phyloP scores from a whole-genome alignment of 805 yeast species.

The Nakazawaea siamensis region DNA sequence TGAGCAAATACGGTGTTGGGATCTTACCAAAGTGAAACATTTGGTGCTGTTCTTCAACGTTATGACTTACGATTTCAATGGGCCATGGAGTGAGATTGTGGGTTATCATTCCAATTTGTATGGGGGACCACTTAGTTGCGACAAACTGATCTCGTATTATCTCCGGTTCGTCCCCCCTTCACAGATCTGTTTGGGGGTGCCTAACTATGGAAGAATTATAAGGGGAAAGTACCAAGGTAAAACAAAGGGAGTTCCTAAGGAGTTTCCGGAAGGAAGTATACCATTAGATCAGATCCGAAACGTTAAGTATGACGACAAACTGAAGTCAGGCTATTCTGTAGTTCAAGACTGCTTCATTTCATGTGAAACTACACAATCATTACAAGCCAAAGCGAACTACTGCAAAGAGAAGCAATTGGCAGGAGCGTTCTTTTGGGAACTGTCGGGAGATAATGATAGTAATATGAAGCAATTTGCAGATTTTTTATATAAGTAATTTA shows the following conservation, averaged over 20 bases:
- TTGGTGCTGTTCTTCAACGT: slow-evolving; percentile 62
- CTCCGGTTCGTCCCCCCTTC: slow-evolving; percentile 30
- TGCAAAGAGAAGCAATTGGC: slow-evolving; percentile 36
- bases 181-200: slow-evolving; percentile 68
- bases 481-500: slow-evolving; percentile 3
- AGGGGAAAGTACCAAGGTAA: slow-evolving; percentile 16
- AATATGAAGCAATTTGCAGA: no score
- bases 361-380: no score
- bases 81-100: slow-evolving; percentile 53
- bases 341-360: no score
- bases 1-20: slow-evolving; percentile 28
- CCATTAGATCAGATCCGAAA: not conserved
- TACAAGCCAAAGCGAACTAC: slow-evolving; percentile 43
- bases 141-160: slow-evolving; percentile 37
- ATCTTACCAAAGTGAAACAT: slow-evolving; percentile 42
- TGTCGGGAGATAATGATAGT: slow-evolving; percentile 67
- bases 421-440: slow-evolving; percentile 89
- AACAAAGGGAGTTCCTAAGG: slow-evolving; percentile 31
- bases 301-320: no score
- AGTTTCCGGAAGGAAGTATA: slow-evolving; percentile 26
- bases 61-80: slow-evolving; percentile 79
- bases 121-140: slow-evolving; percentile 21
- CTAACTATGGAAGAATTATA: slow-evolving; percentile 60
- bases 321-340: no score
- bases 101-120: slow-evolving; percentile 60